phyloP scores from a whole-genome alignment of 495 filamentous ascomycete species.

The Penicillium odoratum region DNA sequence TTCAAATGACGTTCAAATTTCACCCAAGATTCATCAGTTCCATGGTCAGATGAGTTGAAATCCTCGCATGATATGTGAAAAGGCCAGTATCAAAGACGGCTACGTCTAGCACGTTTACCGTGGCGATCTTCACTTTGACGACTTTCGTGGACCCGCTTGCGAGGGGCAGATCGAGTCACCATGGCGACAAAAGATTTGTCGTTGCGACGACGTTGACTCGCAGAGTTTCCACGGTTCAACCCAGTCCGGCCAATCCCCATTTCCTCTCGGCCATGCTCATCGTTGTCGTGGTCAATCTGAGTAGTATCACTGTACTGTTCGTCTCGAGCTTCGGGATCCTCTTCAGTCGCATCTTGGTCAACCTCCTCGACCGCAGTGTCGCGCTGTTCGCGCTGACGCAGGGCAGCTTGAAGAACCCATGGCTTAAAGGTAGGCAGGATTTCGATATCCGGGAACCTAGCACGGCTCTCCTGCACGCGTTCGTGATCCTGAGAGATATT shows the following conservation, averaged over 20 bases:
- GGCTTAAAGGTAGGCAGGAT: constrained; percentile 57
- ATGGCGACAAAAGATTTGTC: constrained; percentile 5
- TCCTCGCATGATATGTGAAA: no score
- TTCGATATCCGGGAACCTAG: constrained; percentile 64
- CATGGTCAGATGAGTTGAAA: no score
- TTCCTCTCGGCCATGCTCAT: not conserved
- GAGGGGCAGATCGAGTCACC: not conserved
- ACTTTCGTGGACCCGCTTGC: not conserved
- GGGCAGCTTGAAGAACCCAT: constrained; percentile 23
- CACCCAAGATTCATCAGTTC: no score
- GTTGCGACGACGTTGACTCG: constrained; percentile 14
- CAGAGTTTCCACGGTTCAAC: constrained; percentile 12
- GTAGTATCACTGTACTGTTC: no score
- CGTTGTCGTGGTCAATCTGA: not conserved
- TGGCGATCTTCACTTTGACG: no score
- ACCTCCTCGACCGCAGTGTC: not conserved
- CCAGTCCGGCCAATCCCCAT: constrained; percentile 10
- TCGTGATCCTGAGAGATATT: not conserved
- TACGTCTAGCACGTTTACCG: not conserved
- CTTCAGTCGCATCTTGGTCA: not conserved
- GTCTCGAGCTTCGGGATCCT: not conserved
- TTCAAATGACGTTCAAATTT: no score
- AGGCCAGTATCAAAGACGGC: not conserved
- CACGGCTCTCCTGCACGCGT: constrained; percentile 5
- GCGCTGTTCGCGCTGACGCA: not conserved